Evolutionary conservation across 768 basidiomycete genomes (phyloP), one percentile per base, ranked within the genome.

Genomic region (Serendipita sp.): DNA sequence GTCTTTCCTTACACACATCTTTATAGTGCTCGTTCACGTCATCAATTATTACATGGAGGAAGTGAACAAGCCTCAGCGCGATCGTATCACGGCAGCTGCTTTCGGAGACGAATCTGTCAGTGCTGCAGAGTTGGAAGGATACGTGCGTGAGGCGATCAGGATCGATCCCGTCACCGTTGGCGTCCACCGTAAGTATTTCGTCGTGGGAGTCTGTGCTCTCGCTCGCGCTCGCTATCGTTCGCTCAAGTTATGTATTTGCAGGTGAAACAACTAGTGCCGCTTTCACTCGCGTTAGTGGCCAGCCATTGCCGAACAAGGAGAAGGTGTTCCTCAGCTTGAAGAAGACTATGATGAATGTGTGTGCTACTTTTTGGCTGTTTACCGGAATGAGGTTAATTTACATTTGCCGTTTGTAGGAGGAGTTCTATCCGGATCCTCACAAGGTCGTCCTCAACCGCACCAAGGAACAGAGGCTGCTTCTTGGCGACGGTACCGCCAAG

Each of bases 61-160:
- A 11, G 45, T 63, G n/a, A 73, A 78, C 30, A 23, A 28, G 28
- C 72, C 80, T 36, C 35, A 62, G 71, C n/a, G 67, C 74, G 2
- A 62, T 63, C 63, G 38, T 18, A 56, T 54, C 63, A 52, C 64
- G 70, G 74, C 63, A 75, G 74, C 13, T 64, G 51, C 5, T 76
- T 75, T 58, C 23, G 63, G 65, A 71, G 11, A 60, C 63, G 75
- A 75, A 66, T 72, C 76, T 32, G 73, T 78, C 35, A 70, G 70
- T 3, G 67, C 52, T 35, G 58, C 34, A 13, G 48, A 73, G 38
- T 71, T 91, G 15, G 76, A 80, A 64, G 83, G 80, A 32, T 84
- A 81, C 69, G 80, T 83, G 11, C 77, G 79, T 18, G 89, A 91
- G 71, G 85, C 86, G 13, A 71, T 89, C 66, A 81, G 87, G 69